Evolutionary conservation across 345 rosid species (phyloP).

Genomic region (Capsella bursapastoris): DNA sequence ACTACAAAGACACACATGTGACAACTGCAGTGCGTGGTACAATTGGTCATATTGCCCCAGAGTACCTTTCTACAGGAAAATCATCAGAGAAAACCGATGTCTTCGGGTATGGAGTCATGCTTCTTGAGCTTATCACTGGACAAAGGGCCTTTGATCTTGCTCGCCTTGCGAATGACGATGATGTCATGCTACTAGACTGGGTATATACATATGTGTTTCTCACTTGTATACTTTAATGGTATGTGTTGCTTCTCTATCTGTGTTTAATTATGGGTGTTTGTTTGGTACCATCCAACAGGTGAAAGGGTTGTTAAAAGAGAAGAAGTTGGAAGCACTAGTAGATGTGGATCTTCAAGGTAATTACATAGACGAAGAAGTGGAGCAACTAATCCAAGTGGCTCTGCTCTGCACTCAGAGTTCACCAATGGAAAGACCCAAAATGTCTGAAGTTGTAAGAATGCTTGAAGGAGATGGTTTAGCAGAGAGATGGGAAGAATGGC

Average conservation of each 20-base stretch:
- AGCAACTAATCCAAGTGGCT: slow-evolving; percentile 92
- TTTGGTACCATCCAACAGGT: slow-evolving; percentile 55
- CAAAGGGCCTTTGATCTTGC: slow-evolving; percentile 93
- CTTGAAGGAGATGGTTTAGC: slow-evolving; percentile 98
- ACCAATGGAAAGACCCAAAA: slow-evolving; percentile 89
- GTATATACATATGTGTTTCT: slow-evolving; percentile 48
- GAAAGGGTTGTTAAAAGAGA: slow-evolving; percentile 88
- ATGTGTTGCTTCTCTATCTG: slow-evolving; percentile 12
- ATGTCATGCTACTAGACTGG: slow-evolving; percentile 97
- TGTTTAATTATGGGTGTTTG: slow-evolving; percentile 16
- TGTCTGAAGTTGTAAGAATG: slow-evolving; percentile 98
- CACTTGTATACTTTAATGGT: slow-evolving; percentile 6
- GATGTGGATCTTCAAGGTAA: slow-evolving; percentile 72
- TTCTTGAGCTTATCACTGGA: slow-evolving; percentile 92
- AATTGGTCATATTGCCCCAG: slow-evolving; percentile 98
- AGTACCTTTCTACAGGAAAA: slow-evolving; percentile 96
- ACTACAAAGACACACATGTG: slow-evolving; percentile 96
- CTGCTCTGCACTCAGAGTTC: slow-evolving; percentile 88
- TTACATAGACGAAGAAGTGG: slow-evolving; percentile 80
- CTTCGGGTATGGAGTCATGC: slow-evolving; percentile 93
- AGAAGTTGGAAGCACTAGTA: slow-evolving; percentile 76
- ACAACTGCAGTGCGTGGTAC: slow-evolving; percentile 98
- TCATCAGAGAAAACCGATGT: slow-evolving; percentile 98
- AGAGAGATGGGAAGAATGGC: slow-evolving; percentile 99
- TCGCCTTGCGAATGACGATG: slow-evolving; percentile 93